Evolutionary conservation across 2,329 filamentous ascomycete genomes (phyloP).

Genomic region (Arthrobotrys iridis): DNA sequence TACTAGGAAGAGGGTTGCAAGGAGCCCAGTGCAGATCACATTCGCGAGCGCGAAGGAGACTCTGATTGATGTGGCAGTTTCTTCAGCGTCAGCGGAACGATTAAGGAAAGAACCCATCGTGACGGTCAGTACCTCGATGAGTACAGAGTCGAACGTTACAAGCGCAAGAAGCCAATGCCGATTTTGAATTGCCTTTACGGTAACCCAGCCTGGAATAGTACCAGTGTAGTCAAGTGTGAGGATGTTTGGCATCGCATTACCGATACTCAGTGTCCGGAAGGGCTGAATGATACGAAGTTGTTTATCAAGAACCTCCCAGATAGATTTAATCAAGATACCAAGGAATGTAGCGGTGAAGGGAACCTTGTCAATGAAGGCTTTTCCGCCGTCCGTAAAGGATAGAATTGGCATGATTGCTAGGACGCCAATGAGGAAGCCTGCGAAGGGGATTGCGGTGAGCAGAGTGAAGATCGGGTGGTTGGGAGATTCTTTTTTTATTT

Average conservation of each 20-base stretch:
- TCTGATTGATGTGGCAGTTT: slow-evolving; percentile 73
- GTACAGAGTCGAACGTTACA: slow-evolving; percentile 75
- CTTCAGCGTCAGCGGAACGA: slow-evolving; percentile 65
- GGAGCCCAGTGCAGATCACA: slow-evolving; percentile 74
- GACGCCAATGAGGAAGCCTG: slow-evolving; percentile 69
- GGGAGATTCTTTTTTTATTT: slow-evolving; percentile 47
- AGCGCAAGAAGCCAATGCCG: slow-evolving; percentile 73
- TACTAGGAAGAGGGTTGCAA: slow-evolving; percentile 69
- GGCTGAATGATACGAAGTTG: slow-evolving; percentile 78
- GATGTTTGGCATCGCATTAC: slow-evolving; percentile 73
- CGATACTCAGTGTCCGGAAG: slow-evolving; percentile 74
- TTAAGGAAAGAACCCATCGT: slow-evolving; percentile 73
- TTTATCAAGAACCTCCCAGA: slow-evolving; percentile 75
- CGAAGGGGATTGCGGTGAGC: slow-evolving; percentile 69
- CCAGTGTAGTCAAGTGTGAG: slow-evolving; percentile 78
- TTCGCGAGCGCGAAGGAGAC: slow-evolving; percentile 71
- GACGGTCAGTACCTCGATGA: slow-evolving; percentile 78
- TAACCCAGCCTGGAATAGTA: slow-evolving; percentile 74
- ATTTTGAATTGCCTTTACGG: slow-evolving; percentile 71
- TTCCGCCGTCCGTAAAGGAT: slow-evolving; percentile 68
- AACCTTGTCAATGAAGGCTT: slow-evolving; percentile 69
- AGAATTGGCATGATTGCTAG: slow-evolving; percentile 70
- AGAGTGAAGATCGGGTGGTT: slow-evolving; percentile 74
- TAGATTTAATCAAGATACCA: slow-evolving; percentile 73
- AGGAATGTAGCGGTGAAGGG: slow-evolving; percentile 74